These are phyloP conservation scores for Hansenula anomala DNA, from an alignment of 1,139 yeast species.

Conservation along the genomic window DNA sequence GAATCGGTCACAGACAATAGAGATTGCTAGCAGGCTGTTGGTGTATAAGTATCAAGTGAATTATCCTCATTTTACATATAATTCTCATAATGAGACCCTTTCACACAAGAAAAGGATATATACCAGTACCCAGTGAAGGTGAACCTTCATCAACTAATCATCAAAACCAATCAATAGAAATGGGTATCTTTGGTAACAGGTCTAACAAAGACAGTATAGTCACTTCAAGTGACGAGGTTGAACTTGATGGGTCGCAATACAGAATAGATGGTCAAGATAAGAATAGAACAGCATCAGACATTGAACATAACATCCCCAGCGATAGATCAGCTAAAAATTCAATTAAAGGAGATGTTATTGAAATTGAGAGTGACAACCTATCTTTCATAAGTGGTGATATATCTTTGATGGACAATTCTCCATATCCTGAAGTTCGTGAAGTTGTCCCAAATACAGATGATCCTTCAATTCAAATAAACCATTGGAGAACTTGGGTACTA, in stretches of 20 bases:
- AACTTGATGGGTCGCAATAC: too few species aligned
- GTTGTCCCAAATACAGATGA: slow-evolving; percentile 48
- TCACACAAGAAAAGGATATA: too few species aligned
- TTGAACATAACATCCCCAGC: not conserved
- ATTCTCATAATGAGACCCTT: too few species aligned
- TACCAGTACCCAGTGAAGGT: too few species aligned
- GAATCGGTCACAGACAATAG: too few species aligned
- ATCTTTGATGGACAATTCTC: slow-evolving; percentile 37
- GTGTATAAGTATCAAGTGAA: too few species aligned
- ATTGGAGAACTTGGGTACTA: slow-evolving; percentile 45
- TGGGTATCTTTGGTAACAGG: not conserved
- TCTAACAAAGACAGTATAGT: not conserved
- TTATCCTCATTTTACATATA: too few species aligned
- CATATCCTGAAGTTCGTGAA: slow-evolving; percentile 50
- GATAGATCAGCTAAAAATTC: not conserved
- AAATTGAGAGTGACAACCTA: slow-evolving; percentile 5
- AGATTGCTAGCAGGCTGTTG: too few species aligned
- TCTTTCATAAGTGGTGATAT: slow-evolving; percentile 27
- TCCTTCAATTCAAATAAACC: slow-evolving; percentile 38
- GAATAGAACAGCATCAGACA: not conserved
- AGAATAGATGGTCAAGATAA: too few species aligned
- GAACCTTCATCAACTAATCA: too few species aligned
- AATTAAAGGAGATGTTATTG: not conserved
- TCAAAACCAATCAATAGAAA: not conserved
- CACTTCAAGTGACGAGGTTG: not conserved